Base-by-base conservation (phyloP, 192 early-diverging fungal genomes). In the Umbelopsis ramanniana region DNA sequence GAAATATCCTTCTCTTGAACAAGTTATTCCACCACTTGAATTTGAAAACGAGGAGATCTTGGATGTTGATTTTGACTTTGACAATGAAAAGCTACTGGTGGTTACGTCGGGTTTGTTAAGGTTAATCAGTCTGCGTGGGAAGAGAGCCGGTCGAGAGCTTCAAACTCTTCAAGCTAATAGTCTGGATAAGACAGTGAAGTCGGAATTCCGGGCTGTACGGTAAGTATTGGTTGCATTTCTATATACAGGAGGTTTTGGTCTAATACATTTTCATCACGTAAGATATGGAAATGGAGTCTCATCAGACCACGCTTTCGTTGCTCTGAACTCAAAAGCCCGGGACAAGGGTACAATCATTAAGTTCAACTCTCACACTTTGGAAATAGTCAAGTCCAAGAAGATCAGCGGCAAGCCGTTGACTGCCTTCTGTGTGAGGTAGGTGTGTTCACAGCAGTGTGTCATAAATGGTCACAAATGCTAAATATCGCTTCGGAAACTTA, bases 31-130 rank as follows among this genome's bases (percentile, higher is more conserved):
- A 9, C 67, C 84, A 12, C 74, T 85, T 15, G 84, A 87, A 50
- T 81, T 84, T 55, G 78, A 84, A n/a, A 81, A 82, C 11, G 85
- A 89, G 14, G 88, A 89, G 48, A 83, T 94, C 38, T 67, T 83
- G 26, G 93, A 94, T 80, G 74, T 88, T 0, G 88, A 92, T 80
- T 85, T 94, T 60, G 86, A 89, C 70, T 66, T 80, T 17, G 80
- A 84, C 15, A 79, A 68, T 22, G 43, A 46, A 22, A 70, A 91
- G 84, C 48, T 93, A 21, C 81, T 83, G 12, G 84, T 82, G 9
- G 78, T 88, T 0, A 83, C 88, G 4, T 45, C 76, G 2, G 83
- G 83, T 17, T 81, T 73, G 35, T 63, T 89, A 6, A 76, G 80
- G 69, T 76, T 89, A 24, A 71, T 85, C 26, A 73, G 74, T 10